phyloP scores from a whole-genome alignment of 2,329 filamentous ascomycete genomes.

The Pseudocercospora ulei region DNA sequence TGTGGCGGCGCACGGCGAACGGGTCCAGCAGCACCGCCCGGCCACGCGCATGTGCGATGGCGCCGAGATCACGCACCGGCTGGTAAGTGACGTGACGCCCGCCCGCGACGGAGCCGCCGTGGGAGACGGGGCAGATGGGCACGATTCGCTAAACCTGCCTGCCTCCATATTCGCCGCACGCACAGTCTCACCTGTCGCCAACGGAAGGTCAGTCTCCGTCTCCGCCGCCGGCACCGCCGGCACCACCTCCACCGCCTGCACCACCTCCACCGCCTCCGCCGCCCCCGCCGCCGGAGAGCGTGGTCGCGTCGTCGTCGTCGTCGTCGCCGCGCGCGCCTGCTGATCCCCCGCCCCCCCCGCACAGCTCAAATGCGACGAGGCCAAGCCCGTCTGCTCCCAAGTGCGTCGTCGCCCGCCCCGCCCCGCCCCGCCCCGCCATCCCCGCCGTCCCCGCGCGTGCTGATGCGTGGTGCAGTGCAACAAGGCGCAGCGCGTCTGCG shows the following conservation, averaged over 20 bases:
- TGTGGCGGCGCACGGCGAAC: no score
- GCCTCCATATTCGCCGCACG: slow-evolving; percentile 9
- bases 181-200: slow-evolving; percentile 31
- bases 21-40: no score
- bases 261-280: not conserved
- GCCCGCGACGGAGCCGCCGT: not conserved
- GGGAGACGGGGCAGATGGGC: not conserved
- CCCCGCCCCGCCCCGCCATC: no score
- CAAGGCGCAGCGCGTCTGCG: slow-evolving; percentile 52
- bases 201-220: slow-evolving; percentile 26
- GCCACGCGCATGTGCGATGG: slow-evolving; percentile 20
- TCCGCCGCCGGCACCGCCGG: not conserved
- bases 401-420: no score
- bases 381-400: slow-evolving; percentile 51
- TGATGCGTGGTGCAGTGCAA: slow-evolving; percentile 53
- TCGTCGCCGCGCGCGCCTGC: slow-evolving; percentile 7
- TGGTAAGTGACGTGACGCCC: slow-evolving; percentile 25
- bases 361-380: slow-evolving; percentile 56
- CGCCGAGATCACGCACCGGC: slow-evolving; percentile 31
- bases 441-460: no score
- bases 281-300: not conserved
- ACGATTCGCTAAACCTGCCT: slow-evolving; percentile 10
- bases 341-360: slow-evolving; percentile 4
- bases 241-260: slow-evolving; percentile 1
- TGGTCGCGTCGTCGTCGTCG: not conserved